Conservation (phyloP, 805 yeast genomes). For the Kluyveromyces aestuarii region DNA sequence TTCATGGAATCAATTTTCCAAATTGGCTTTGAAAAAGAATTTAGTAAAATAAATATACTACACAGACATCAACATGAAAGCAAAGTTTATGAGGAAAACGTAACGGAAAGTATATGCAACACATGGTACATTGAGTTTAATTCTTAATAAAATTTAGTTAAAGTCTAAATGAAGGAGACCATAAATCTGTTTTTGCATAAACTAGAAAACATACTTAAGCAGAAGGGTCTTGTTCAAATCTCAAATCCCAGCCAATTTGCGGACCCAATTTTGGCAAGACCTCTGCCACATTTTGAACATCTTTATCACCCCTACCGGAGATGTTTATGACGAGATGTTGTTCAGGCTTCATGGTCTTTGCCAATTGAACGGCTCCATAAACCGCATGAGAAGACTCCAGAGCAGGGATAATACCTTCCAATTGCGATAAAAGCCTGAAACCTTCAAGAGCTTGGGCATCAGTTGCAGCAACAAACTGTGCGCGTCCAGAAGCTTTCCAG, state of each 20-base stretch:
- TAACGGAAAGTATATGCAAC: not conserved
- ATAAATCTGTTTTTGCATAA: not conserved
- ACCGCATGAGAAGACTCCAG: slow-evolving; percentile 96
- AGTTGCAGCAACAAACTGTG: slow-evolving; percentile 81
- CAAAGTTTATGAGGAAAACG: too few relatives aligned
- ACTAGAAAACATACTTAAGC: not conserved
- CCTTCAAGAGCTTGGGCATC: slow-evolving; percentile 94
- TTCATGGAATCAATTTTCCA: too few relatives aligned
- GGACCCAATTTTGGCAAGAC: slow-evolving; percentile 85
- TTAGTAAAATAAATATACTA: too few relatives aligned
- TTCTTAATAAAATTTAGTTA: not conserved
- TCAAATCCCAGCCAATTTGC: slow-evolving; percentile 88
- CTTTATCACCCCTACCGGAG: slow-evolving; percentile 99
- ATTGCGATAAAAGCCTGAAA: slow-evolving; percentile 76
- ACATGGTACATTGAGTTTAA: not conserved
- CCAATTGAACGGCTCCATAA: slow-evolving; percentile 81
- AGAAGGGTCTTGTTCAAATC: slow-evolving; percentile 51
- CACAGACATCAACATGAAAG: too few relatives aligned
- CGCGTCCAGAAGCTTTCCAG: slow-evolving; percentile 94
- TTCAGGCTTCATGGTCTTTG: slow-evolving; percentile 72
- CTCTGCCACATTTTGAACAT: slow-evolving; percentile 96
- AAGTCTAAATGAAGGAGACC: not conserved
- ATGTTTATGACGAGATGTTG: slow-evolving; percentile 79
- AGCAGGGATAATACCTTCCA: slow-evolving; percentile 98
- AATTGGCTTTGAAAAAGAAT: too few relatives aligned